Conservation (phyloP, 2,329 filamentous ascomycete genomes). For the Ascochyta clinopodiicola region DNA sequence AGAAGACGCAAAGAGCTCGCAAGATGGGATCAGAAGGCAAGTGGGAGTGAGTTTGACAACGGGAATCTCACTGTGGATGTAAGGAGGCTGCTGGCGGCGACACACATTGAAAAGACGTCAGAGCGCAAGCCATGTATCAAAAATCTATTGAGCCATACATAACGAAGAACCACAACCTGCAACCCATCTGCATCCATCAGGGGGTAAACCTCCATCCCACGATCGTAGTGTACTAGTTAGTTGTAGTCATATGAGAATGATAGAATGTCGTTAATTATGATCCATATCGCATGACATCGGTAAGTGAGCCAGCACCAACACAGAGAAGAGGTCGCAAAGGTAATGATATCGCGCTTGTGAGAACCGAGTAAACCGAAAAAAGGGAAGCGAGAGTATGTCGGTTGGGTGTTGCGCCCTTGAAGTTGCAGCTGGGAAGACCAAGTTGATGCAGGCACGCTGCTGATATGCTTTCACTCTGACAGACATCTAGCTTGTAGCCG, state of each 20-base stretch:
- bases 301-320: slow-evolving; percentile 3
- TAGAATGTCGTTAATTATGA: slow-evolving; percentile 13
- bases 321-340: slow-evolving; percentile 4
- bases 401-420: slow-evolving; percentile 9
- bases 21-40: slow-evolving; percentile 27
- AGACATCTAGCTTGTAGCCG: slow-evolving; percentile 34
- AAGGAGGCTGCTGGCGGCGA: not conserved
- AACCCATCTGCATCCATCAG: not conserved
- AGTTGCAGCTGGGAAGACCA: slow-evolving; percentile 6
- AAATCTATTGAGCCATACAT: slow-evolving; percentile 7
- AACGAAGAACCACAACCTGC: slow-evolving; percentile 5
- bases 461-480: not conserved
- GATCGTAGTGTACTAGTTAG: slow-evolving; percentile 8
- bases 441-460: not conserved
- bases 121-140: slow-evolving; percentile 19
- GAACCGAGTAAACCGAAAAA: slow-evolving; percentile 27
- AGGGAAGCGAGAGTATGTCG: slow-evolving; percentile 27
- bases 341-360: slow-evolving; percentile 17
- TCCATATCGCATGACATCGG: slow-evolving; percentile 17
- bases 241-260: slow-evolving; percentile 18
- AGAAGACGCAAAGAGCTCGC: slow-evolving; percentile 27
- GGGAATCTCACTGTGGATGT: not conserved
- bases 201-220: not conserved
- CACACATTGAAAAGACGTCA: not conserved
- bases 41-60: slow-evolving; percentile 23